These are phyloP conservation scores for Dothistroma septosporum DNA, from an alignment of 2,329 filamentous ascomycete species.

Conservation along the genomic window DNA sequence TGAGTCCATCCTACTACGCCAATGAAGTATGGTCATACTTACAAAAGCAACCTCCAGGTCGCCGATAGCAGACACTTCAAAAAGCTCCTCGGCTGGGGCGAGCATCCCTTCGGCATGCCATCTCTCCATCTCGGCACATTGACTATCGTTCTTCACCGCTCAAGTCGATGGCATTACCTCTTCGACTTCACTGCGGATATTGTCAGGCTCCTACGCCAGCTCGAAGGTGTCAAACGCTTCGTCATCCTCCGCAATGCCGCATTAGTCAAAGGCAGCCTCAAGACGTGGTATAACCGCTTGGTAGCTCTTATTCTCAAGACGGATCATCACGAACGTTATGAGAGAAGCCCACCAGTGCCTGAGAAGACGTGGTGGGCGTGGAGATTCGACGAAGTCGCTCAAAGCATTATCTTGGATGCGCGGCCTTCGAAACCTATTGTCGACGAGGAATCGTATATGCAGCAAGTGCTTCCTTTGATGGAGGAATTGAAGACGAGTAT, in stretches of 20 bases:
- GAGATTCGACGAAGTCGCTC: conserved; percentile 30
- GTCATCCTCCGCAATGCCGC: conserved; percentile 36
- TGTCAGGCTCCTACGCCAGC: conserved; percentile 32
- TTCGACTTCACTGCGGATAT: conserved; percentile 35
- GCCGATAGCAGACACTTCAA: conserved; percentile 32
- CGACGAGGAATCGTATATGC: conserved; percentile 38
- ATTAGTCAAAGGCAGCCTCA: conserved; percentile 36
- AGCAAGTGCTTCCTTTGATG: conserved; percentile 36
- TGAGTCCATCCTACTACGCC: not conserved
- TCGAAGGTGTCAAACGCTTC: conserved; percentile 34
- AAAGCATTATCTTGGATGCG: conserved; percentile 33
- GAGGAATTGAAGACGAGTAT: conserved; percentile 35
- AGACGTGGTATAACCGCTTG: conserved; percentile 38
- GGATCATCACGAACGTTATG: conserved; percentile 41
- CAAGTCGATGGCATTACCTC: conserved; percentile 35
- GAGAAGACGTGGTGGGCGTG: conserved; percentile 41
- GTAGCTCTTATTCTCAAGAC: conserved; percentile 40
- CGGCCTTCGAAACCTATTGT: conserved; percentile 29
- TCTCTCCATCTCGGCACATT: conserved; percentile 33
- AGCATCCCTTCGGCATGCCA: conserved; percentile 33
- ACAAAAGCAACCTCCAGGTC: conserved; percentile 6
- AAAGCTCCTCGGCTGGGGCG: conserved; percentile 32
- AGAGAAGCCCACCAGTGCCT: conserved; percentile 28
- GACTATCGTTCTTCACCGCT: conserved; percentile 32
- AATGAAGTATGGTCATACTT: not conserved